A percentile compares a stretch with the other conserved stretches of the same genome.
These are phyloP conservation scores for Chlorella sp. DNA, from an alignment of 139 green algal species.

Conservation along the genomic window DNA sequence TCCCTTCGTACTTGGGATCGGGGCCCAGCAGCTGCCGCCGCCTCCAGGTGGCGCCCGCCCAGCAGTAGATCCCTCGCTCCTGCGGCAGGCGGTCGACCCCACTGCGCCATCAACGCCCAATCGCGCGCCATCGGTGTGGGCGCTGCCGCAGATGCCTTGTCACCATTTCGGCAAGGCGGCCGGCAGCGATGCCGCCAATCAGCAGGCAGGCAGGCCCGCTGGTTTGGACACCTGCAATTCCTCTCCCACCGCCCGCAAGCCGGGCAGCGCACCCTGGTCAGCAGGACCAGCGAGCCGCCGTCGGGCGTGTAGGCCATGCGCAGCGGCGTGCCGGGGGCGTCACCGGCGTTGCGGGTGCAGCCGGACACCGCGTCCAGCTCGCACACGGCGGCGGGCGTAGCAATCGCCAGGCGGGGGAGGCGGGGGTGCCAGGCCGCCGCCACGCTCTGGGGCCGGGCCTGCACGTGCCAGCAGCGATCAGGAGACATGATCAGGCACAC, in stretches of 20 bases:
- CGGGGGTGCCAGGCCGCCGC: constrained; percentile 25
- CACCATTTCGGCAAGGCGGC: neutral
- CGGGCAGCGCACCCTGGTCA: constrained; percentile 39
- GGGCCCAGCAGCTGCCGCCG: constrained; percentile 22
- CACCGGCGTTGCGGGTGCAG: constrained; percentile 33
- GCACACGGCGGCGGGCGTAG: constrained; percentile 13
- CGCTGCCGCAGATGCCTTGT: neutral
- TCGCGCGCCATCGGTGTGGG: no score
- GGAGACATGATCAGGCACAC: no score
- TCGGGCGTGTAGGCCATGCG: constrained; percentile 29
- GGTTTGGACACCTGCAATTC: neutral
- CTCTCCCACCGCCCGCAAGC: neutral
- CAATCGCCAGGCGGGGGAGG: constrained; percentile 11
- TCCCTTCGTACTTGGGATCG: constrained; percentile 30
- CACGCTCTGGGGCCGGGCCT: no score
- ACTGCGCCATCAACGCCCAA: neutral
- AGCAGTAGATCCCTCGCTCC: constrained; percentile 38
- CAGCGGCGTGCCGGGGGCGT: constrained; percentile 27
- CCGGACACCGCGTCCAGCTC: constrained; percentile 45
- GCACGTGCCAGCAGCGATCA: no score
- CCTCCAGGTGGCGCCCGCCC: constrained; percentile 33
- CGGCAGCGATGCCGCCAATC: neutral
- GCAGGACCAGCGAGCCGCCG: constrained; percentile 24
- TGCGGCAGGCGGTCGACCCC: neutral
- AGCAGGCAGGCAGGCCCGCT: neutral